Conservation (phyloP, 306 rosid genomes). For the Lagenaria siceraria region DNA sequence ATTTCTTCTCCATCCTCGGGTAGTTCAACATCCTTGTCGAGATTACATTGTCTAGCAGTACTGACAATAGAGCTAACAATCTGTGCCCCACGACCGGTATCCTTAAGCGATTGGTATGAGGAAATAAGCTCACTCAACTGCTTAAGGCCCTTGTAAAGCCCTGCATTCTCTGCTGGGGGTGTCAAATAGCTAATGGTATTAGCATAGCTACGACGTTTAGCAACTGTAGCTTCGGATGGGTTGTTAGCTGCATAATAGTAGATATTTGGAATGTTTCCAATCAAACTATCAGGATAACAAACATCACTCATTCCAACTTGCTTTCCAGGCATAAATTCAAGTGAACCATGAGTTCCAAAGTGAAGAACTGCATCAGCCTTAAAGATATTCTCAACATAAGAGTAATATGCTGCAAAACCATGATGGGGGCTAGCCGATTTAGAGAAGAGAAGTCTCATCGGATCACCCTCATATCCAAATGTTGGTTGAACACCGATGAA, state of each 20-base stretch:
- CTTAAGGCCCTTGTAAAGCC: constrained; percentile 97
- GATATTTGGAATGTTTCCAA: constrained; percentile 85
- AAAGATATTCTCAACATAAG: constrained; percentile 82
- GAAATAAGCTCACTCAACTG: constrained; percentile 91
- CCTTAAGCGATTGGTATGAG: constrained; percentile 91
- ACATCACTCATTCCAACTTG: constrained; percentile 99
- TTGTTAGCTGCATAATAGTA: constrained; percentile 96
- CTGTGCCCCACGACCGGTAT: constrained; percentile 90
- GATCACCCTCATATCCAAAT: constrained; percentile 96
- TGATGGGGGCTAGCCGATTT: constrained; percentile 99
- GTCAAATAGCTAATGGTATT: constrained; percentile 96
- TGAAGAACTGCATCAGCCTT: constrained; percentile 95
- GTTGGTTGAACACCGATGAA: constrained; percentile 98
- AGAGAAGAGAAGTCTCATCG: constrained; percentile 94
- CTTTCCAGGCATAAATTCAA: constrained; percentile 98
- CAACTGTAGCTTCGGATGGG: constrained; percentile 97
- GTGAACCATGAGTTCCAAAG: constrained; percentile 96
- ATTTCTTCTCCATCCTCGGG: constrained; percentile 80
- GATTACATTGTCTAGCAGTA: constrained; percentile 93
- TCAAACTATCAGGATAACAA: constrained; percentile 87
- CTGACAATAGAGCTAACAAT: constrained; percentile 97
- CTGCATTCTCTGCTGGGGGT: constrained; percentile 99
- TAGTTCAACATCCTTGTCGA: constrained; percentile 84
- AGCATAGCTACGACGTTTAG: constrained; percentile 96
- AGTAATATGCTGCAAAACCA: constrained; percentile 92